A percentile compares a stretch with the other conserved stretches of the same genome.
These are phyloP conservation scores for Cercospora beticola DNA, from an alignment of 2,329 filamentous ascomycete genomes.

Conservation along the genomic window DNA sequence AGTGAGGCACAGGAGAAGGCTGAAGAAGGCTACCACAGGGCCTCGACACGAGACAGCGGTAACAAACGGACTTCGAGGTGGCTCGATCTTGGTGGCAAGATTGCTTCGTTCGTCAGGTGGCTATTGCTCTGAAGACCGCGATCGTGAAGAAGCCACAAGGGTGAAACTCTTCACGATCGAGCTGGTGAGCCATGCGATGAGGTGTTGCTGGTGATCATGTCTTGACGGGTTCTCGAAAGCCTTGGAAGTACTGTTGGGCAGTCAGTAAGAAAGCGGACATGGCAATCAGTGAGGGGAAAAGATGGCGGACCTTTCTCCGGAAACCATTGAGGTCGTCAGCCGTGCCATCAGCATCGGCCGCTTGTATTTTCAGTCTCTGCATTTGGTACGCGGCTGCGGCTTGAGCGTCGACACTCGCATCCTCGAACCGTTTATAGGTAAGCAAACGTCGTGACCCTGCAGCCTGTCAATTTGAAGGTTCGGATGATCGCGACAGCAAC, in stretches of 20 bases:
- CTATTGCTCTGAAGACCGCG: not conserved
- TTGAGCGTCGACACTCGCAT: slow-evolving; percentile 50
- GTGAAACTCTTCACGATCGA: not conserved
- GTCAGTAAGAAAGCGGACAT: slow-evolving; percentile 7
- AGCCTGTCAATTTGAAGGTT: not conserved
- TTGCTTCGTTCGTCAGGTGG: not conserved
- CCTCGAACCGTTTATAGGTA: slow-evolving; percentile 73
- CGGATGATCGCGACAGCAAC: not conserved
- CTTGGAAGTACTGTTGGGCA: slow-evolving; percentile 38
- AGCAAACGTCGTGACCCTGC: slow-evolving; percentile 84
- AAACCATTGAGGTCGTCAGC: slow-evolving; percentile 70
- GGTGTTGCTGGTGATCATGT: not conserved
- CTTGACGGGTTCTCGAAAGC: slow-evolving; percentile 31
- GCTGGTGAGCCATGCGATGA: not conserved
- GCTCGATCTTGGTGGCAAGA: not conserved
- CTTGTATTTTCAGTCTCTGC: slow-evolving; percentile 26
- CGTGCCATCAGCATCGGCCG: slow-evolving; percentile 42
- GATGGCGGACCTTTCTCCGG: slow-evolving; percentile 50
- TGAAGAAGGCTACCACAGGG: not conserved
- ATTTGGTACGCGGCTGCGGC: slow-evolving; percentile 31
- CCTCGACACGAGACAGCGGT: not conserved
- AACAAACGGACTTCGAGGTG: not conserved
- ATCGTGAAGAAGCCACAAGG: not conserved
- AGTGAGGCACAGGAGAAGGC: not conserved
- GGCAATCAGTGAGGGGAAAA: not conserved